Percentiles rank a stretch among this genome's conserved stretches.
These are phyloP conservation scores for Linderniella brevidens DNA, from an alignment of 257 asterid species.

Conservation along the genomic window DNA sequence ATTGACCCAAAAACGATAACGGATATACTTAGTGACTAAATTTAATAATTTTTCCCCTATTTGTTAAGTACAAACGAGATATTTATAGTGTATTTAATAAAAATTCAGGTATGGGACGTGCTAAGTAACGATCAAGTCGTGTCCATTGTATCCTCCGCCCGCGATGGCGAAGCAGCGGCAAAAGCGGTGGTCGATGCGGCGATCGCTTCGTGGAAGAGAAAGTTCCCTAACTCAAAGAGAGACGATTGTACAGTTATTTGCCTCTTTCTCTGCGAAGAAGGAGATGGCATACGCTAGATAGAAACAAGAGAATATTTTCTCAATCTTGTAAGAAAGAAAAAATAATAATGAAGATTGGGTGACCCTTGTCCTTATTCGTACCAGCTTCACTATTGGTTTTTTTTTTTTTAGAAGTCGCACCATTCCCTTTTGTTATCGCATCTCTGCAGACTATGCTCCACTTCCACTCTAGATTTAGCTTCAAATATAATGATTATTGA, in stretches of 20 bases:
- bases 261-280: constrained; percentile 23
- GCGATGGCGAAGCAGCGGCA: constrained; percentile 42
- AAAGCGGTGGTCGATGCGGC: constrained; percentile 60
- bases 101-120: constrained; percentile 74
- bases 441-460: no score
- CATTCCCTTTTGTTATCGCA: no score
- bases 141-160: constrained; percentile 26
- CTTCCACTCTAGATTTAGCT: no score
- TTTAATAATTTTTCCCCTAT: no score
- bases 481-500: no score
- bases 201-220: constrained; percentile 33
- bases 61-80: background rate
- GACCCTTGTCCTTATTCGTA: no score
- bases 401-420: no score
- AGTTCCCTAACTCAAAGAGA: constrained; percentile 45
- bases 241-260: constrained; percentile 65
- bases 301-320: background rate
- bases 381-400: no score
- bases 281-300: background rate
- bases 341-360: no score
- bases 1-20: no score
- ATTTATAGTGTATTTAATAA: background rate
- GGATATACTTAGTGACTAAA: no score
- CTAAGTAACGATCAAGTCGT: constrained; percentile 43
- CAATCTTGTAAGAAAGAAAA: no score